Percentiles rank a stretch among this genome's conserved stretches.
Evolutionary conservation across 805 yeast species (phyloP).

Genomic region (Wickerhamiella spandovensis): DNA sequence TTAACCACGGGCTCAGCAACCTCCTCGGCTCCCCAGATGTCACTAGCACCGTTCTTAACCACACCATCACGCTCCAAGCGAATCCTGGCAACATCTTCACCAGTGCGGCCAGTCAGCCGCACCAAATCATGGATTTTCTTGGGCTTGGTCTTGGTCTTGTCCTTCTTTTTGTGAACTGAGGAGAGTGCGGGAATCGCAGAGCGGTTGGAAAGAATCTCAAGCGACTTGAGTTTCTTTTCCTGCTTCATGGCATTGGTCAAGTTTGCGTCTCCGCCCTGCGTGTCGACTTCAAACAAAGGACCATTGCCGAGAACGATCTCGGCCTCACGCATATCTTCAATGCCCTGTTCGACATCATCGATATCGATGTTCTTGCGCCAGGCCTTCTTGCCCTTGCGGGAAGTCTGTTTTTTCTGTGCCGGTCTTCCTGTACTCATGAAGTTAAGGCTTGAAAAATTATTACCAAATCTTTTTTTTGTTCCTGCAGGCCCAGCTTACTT

Average conservation of each 20-base stretch:
- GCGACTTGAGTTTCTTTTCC: conserved; percentile 39
- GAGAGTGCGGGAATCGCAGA: conserved; percentile 64
- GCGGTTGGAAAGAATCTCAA: conserved; percentile 59
- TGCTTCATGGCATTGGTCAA: conserved; percentile 28
- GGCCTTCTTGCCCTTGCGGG: conserved; percentile 84
- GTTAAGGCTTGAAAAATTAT: background rate
- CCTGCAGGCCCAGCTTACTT: background rate
- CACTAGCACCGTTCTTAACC: conserved; percentile 34
- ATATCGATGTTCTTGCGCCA: conserved; percentile 91
- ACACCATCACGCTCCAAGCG: conserved; percentile 57
- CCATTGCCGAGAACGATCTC: conserved; percentile 28
- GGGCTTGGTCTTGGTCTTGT: conserved; percentile 26
- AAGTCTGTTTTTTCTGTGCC: conserved; percentile 49
- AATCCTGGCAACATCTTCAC: conserved; percentile 29
- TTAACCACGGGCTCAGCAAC: conserved; percentile 5
- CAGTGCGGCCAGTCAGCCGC: conserved; percentile 63
- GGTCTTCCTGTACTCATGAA: conserved; percentile 23
- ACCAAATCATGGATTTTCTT: conserved; percentile 52
- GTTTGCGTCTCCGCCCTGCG: conserved; percentile 41
- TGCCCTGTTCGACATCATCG: conserved; percentile 56
- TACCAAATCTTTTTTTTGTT: background rate
- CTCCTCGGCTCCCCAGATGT: conserved; percentile 52
- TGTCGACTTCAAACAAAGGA: conserved; percentile 52
- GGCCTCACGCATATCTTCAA: conserved; percentile 58
- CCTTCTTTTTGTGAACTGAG: conserved; percentile 26